Percentiles rank a stretch among this genome's conserved stretches.
Evolutionary conservation across 306 rosid species (phyloP).

Genomic region (Inga oerstediana): DNA sequence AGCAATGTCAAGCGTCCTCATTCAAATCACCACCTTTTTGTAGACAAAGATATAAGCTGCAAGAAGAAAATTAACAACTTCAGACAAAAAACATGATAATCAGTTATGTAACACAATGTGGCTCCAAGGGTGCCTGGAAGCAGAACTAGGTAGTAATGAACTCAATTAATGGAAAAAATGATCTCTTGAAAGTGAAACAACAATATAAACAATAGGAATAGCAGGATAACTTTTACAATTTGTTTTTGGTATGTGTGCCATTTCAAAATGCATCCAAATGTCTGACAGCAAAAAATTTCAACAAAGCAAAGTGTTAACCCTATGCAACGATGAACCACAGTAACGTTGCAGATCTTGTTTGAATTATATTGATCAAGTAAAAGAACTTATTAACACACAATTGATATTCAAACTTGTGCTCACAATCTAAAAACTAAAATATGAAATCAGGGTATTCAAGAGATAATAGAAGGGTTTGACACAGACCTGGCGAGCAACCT

Average conservation of each 20-base stretch:
- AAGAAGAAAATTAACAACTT: conserved; percentile 12
- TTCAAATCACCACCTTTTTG: conserved; percentile 45
- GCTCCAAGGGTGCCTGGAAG: background rate
- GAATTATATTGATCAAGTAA: background rate
- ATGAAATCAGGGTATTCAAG: conserved; percentile 10
- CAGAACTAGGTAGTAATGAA: background rate
- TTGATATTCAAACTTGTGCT: background rate
- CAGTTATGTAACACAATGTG: background rate
- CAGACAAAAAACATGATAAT: conserved; percentile 11
- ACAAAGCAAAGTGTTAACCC: background rate
- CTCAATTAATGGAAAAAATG: background rate
- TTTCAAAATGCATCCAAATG: background rate
- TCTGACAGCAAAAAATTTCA: background rate
- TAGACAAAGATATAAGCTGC: conserved; percentile 72
- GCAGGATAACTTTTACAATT: conserved; percentile 14
- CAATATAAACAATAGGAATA: conserved; percentile 4
- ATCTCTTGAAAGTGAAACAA: background rate
- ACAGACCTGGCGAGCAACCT: conserved; percentile 71
- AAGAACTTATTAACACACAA: background rate
- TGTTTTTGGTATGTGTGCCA: background rate
- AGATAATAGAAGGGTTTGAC: conserved; percentile 26
- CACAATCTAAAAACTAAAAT: background rate
- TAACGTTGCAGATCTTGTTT: background rate
- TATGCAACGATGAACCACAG: background rate
- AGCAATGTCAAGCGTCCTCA: conserved; percentile 20